Evolutionary conservation across 192 early-diverging fungal genomes (phyloP).

Genomic region (Chytriomyces sp.): DNA sequence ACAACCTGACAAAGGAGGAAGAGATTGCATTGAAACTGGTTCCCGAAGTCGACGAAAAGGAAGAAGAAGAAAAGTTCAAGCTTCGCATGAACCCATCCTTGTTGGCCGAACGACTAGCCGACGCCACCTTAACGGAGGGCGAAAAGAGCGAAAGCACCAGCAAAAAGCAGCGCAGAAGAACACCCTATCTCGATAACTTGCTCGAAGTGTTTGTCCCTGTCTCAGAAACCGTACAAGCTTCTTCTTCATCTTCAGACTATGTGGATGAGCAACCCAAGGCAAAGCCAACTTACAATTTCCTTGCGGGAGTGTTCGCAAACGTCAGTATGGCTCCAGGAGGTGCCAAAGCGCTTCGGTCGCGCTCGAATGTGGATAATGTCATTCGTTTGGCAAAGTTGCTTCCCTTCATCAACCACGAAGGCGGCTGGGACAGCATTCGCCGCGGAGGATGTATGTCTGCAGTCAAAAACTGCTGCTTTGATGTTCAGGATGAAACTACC

Average conservation of each 20-base stretch:
- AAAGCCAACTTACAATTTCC: constrained; percentile 69
- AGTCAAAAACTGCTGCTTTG: constrained; percentile 90
- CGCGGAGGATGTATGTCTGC: constrained; percentile 85
- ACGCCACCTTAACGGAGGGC: constrained; percentile 11
- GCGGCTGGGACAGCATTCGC: constrained; percentile 72
- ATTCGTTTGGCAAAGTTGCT: constrained; percentile 84
- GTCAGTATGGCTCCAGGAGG: constrained; percentile 63
- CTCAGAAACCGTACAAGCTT: constrained; percentile 56
- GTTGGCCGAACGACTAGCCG: constrained; percentile 40
- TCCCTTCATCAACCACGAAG: constrained; percentile 80
- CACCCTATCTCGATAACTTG: constrained; percentile 77
- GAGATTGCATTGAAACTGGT: constrained; percentile 63
- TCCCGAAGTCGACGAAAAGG: constrained; percentile 30
- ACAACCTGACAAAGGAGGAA: constrained; percentile 84
- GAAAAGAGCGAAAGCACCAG: constrained; percentile 5
- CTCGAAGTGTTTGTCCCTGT: constrained; percentile 79
- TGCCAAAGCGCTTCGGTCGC: constrained; percentile 66
- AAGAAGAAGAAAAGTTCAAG: constrained; percentile 29
- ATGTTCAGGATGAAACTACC: constrained; percentile 43
- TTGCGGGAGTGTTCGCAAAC: constrained; percentile 93
- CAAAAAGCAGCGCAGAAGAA: constrained; percentile 40
- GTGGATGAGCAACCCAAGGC: constrained; percentile 7
- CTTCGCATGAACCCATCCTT: constrained; percentile 16
- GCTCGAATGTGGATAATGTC: constrained; percentile 65
- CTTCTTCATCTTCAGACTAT: constrained; percentile 48